Conservation (phyloP, 129 eudicot species). For the Calendula officinalis region DNA sequence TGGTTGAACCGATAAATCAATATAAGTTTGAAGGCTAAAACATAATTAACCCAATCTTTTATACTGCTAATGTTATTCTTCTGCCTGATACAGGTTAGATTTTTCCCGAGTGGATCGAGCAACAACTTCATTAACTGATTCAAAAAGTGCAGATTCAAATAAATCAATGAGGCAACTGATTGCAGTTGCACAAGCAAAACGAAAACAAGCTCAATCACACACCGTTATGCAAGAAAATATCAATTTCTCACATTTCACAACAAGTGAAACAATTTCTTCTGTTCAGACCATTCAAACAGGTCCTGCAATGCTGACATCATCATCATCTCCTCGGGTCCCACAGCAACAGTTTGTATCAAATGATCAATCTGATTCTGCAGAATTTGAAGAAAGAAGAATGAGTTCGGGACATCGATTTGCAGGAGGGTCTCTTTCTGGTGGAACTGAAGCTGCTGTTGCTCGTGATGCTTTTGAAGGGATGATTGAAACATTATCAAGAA, state of each 20-base stretch:
- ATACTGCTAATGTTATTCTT: slow-evolving; percentile 19
- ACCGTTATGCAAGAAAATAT: slow-evolving; percentile 35
- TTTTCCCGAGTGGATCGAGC: slow-evolving; percentile 20
- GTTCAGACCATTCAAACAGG: slow-evolving; percentile 33
- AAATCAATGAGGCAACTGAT: slow-evolving; percentile 78
- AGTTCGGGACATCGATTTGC: slow-evolving; percentile 62
- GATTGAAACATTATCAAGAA: slow-evolving; percentile 69
- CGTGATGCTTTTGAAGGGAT: slow-evolving; percentile 76
- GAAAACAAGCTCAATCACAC: slow-evolving; percentile 65
- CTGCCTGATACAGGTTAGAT: slow-evolving; percentile 46
- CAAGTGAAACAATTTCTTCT: slow-evolving; percentile 41
- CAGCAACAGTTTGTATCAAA: slow-evolving; percentile 31
- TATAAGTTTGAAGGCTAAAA: no score
- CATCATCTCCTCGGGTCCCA: slow-evolving; percentile 29
- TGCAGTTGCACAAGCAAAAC: slow-evolving; percentile 93
- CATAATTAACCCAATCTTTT: not conserved
- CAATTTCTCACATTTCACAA: slow-evolving; percentile 25
- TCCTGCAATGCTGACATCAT: slow-evolving; percentile 31
- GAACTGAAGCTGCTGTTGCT: slow-evolving; percentile 71
- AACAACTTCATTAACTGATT: slow-evolving; percentile 33
- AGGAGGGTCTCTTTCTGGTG: slow-evolving; percentile 73
- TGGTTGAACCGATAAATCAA: no score
- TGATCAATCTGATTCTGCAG: slow-evolving; percentile 54
- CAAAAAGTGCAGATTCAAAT: slow-evolving; percentile 50
- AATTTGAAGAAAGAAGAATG: slow-evolving; percentile 56